phyloP scores from a whole-genome alignment of 1,139 yeast genomes.

The Candida sp. region DNA sequence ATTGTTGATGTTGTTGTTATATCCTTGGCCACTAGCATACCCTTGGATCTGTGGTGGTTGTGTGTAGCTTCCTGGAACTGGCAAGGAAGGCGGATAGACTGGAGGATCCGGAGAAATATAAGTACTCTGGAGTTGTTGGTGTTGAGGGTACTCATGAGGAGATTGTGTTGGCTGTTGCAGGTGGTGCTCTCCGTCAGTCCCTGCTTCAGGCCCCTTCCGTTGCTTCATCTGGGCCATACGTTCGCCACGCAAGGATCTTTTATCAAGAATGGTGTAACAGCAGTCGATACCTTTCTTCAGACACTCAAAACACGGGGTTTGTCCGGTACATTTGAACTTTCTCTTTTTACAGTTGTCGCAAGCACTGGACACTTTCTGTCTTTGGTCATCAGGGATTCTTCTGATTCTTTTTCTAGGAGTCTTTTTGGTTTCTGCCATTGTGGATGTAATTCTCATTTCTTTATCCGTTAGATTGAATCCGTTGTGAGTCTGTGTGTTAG shows the following conservation, averaged over 20 bases:
- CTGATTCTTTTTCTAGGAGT: conserved; percentile 17
- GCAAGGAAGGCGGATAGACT: background rate
- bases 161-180: too few relatives aligned
- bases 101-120: conserved; percentile 3
- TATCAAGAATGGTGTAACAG: conserved; percentile 28
- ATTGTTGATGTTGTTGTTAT: too few relatives aligned
- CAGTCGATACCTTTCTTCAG: conserved; percentile 27
- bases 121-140: too few relatives aligned
- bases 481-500: too few relatives aligned
- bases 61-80: background rate
- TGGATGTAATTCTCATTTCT: background rate
- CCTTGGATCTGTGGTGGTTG: conserved; percentile 4
- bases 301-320: conserved; percentile 31
- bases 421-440: background rate
- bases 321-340: conserved; percentile 38
- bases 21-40: background rate
- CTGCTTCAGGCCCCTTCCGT: conserved; percentile 7
- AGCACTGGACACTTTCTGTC: conserved; percentile 41
- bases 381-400: conserved; percentile 23
- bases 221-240: conserved; percentile 20
- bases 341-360: conserved; percentile 44
- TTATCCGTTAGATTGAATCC: too few relatives aligned
- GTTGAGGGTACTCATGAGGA: conserved; percentile 6
- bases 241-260: conserved; percentile 31
- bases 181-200: conserved; percentile 6